Conservation (phyloP, 2,329 filamentous ascomycete species). For the Venturia pyrina region DNA sequence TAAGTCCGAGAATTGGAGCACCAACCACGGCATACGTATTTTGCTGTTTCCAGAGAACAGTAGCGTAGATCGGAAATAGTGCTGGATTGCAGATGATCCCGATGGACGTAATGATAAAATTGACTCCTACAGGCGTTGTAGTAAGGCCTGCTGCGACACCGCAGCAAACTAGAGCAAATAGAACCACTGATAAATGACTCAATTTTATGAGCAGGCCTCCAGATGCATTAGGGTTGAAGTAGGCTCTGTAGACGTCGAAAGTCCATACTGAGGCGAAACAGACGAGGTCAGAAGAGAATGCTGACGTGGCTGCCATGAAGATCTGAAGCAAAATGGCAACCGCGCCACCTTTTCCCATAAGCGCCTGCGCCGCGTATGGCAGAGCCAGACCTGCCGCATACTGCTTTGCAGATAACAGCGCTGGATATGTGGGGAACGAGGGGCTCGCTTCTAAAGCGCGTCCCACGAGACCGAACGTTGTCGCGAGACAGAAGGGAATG, state of each 20-base stretch:
- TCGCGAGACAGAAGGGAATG: conserved; percentile 18
- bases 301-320: conserved; percentile 39
- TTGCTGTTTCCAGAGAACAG: conserved; percentile 23
- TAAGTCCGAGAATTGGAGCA: conserved; percentile 17
- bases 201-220: conserved; percentile 24
- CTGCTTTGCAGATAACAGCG: conserved; percentile 15
- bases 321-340: conserved; percentile 30
- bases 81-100: conserved; percentile 20
- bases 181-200: conserved; percentile 25
- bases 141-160: conserved; percentile 17
- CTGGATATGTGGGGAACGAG: conserved; percentile 13
- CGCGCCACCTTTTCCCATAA: conserved; percentile 28
- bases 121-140: conserved; percentile 21
- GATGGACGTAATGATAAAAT: conserved; percentile 17
- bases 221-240: conserved; percentile 25
- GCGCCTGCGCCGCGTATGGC: conserved; percentile 23
- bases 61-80: conserved; percentile 22
- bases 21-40: conserved; percentile 17
- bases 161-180: conserved; percentile 25
- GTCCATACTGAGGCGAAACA: conserved; percentile 30
- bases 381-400: conserved; percentile 19
- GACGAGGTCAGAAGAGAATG: conserved; percentile 37
- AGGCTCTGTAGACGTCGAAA: conserved; percentile 30
- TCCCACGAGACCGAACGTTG: conserved; percentile 19
- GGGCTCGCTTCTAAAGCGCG: conserved; percentile 17